Base-by-base conservation (phyloP, 2,329 filamentous ascomycete species). In the Xylaria sp. region DNA sequence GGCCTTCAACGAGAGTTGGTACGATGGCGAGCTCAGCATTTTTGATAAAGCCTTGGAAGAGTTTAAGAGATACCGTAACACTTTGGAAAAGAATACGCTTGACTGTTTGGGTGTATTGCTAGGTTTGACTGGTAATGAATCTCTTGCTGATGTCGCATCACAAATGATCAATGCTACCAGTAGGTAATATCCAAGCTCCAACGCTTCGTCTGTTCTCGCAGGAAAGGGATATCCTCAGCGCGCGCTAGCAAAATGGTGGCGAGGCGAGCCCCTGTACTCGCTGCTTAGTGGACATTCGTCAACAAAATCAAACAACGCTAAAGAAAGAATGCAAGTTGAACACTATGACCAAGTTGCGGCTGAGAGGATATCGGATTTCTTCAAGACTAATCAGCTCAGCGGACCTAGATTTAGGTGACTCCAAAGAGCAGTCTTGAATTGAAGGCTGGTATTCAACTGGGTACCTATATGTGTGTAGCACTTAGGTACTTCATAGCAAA, bases 81-180 rank as follows among this genome's bases (percentile, higher is more conserved):
- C 3, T 5, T 51, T 61, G 35, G 59, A 62, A 42, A 23, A 29
- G 12, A 40, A 65, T 40, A 63, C 68, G 16, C 65, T 70, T 16
- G 27, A 59, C 5, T 18, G n/a, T 32, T 48, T 68, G 8, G 47
- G 29, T n/a, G 32, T 25, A n/a, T 27, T 68, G 9, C 16, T 65
- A 32, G 48, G 40, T 58, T 37, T 44, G 21, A 63, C 40, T 16
- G n/a, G 16, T 5, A 16, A 12, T 12, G 44, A 23, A 18, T 3
- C 42, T 40, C 9, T 35, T 3, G 9, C 3, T 48, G 10, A 23
- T 37, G 18, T n/a, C n/a, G 2, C 9, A 32, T 40, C 8, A 12
- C 12, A 23, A 12, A 50, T 32, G 5, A 21, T 23, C 12, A 21
- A 13, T 4, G 8, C n/a, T 37, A 37, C 18, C 40, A n/a, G 1